phyloP scores from a whole-genome alignment of 345 rosid genomes.

The Pelargonium nanum region DNA sequence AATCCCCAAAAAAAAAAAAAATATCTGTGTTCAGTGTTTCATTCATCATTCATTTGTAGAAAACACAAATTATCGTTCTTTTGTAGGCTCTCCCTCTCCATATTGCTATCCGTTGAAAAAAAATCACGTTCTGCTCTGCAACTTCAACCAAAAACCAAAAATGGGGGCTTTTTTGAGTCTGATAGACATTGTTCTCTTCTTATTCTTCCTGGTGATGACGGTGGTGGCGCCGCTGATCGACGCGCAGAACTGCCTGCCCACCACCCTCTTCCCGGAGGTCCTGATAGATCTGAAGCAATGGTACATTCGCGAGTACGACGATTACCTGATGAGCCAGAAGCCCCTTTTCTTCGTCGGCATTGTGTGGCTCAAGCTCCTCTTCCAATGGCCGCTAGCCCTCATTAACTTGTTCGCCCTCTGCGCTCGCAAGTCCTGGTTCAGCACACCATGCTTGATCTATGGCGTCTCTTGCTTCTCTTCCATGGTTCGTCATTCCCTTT shows the following conservation, averaged over 20 bases:
- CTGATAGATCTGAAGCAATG: slow-evolving; percentile 36
- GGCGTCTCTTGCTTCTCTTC: slow-evolving; percentile 56
- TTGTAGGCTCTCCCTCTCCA: no score
- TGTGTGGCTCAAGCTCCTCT: slow-evolving; percentile 57
- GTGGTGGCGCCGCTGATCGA: slow-evolving; percentile 50
- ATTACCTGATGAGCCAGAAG: slow-evolving; percentile 52
- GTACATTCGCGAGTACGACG: slow-evolving; percentile 40
- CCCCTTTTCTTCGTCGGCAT: slow-evolving; percentile 68
- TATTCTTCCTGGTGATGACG: slow-evolving; percentile 42
- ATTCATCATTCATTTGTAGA: no score
- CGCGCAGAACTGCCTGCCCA: slow-evolving; percentile 49
- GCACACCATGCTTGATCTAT: slow-evolving; percentile 62
- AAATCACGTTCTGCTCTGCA: not conserved
- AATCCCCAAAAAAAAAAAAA: no score
- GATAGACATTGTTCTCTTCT: slow-evolving; percentile 44
- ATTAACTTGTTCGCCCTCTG: slow-evolving; percentile 42
- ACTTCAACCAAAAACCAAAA: no score
- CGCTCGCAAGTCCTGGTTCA: slow-evolving; percentile 49
- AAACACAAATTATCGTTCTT: no score
- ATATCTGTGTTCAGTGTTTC: no score
- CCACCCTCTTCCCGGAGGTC: slow-evolving; percentile 32
- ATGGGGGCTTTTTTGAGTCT: slow-evolving; percentile 54
- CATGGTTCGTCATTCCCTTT: slow-evolving; percentile 37
- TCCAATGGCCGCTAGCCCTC: slow-evolving; percentile 70
- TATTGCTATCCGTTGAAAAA: no score